phyloP scores from a whole-genome alignment of 106 monocot species.

The Agapanthus africanus region DNA sequence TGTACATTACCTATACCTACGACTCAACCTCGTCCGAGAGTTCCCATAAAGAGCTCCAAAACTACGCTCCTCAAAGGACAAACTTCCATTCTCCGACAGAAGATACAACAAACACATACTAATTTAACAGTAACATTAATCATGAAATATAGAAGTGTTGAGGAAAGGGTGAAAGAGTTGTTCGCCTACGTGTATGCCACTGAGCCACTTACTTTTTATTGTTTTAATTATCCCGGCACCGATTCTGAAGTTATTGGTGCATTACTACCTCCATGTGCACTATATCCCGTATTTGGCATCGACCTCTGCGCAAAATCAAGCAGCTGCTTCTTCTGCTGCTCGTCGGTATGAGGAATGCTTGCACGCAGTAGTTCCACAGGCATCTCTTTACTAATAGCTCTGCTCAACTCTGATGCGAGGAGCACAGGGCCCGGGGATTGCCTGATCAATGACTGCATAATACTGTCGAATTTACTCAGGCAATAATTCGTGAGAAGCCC shows the following conservation, averaged over 20 bases:
- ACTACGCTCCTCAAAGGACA: conserved; percentile 29
- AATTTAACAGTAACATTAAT: not conserved
- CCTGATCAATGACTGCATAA: conserved; percentile 18
- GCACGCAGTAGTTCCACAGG: conserved; percentile 44
- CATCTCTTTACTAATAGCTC: conserved; percentile 48
- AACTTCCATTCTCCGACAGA: conserved; percentile 13
- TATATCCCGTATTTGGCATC: conserved; percentile 30
- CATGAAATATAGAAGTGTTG: too few species aligned
- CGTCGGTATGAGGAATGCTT: conserved; percentile 53
- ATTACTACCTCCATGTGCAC: conserved; percentile 12
- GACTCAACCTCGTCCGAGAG: not conserved
- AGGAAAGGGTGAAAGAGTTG: not conserved
- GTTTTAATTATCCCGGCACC: conserved; percentile 19
- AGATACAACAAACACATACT: conserved; percentile 5
- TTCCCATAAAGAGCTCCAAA: conserved; percentile 23
- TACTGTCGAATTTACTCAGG: conserved; percentile 33
- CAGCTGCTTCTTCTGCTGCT: conserved; percentile 28
- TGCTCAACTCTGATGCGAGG: conserved; percentile 20
- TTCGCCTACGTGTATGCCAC: too few species aligned
- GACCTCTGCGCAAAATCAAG: conserved; percentile 47
- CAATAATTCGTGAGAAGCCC: conserved; percentile 41
- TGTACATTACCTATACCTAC: too few species aligned
- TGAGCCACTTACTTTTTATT: not conserved
- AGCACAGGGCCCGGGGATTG: conserved; percentile 4
- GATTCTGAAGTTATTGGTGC: conserved; percentile 23